Evolutionary conservation across 352 stramenopile genomes (phyloP).

Genomic region (Globisporangium spiculum): DNA sequence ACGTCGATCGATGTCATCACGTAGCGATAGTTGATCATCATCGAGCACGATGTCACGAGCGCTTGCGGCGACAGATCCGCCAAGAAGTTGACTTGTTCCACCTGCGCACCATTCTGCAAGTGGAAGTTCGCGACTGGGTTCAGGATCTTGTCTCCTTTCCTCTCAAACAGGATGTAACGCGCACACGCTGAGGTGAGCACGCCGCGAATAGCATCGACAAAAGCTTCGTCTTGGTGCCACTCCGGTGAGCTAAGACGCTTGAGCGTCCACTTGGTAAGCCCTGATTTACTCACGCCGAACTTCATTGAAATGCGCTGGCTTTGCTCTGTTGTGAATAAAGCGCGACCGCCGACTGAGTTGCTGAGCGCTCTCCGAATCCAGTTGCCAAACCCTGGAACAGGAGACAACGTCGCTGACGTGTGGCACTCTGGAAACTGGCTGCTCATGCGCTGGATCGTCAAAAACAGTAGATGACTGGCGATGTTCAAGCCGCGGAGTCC

Average conservation of each 20-base stretch:
- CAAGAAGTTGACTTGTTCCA: conserved; percentile 85
- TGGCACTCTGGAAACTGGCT: conserved; percentile 61
- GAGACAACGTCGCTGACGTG: conserved; percentile 71
- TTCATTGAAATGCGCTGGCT: conserved; percentile 47
- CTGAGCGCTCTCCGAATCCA: conserved; percentile 62
- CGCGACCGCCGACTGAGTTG: conserved; percentile 21
- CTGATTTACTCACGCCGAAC: conserved; percentile 54
- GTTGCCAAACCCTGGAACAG: conserved; percentile 67
- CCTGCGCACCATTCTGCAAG: conserved; percentile 80
- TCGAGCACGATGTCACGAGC: conserved; percentile 44
- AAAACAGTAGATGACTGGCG: conserved; percentile 76
- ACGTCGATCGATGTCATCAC: conserved; percentile 77
- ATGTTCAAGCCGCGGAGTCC: conserved; percentile 82
- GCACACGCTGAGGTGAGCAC: conserved; percentile 60
- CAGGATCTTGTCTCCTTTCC: conserved; percentile 73
- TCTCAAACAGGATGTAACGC: conserved; percentile 79
- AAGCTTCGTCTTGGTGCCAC: conserved; percentile 49
- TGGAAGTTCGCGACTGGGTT: conserved; percentile 86
- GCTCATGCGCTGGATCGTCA: conserved; percentile 78
- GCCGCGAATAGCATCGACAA: conserved; percentile 46
- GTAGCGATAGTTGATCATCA: conserved; percentile 90
- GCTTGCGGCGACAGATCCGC: conserved; percentile 55
- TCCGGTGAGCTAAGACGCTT: conserved; percentile 43
- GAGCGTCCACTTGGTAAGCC: conserved; percentile 68
- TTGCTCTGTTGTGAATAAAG: conserved; percentile 54